phyloP scores from a whole-genome alignment of 192 early-diverging fungal genomes.

The Coemansia aciculifera region DNA sequence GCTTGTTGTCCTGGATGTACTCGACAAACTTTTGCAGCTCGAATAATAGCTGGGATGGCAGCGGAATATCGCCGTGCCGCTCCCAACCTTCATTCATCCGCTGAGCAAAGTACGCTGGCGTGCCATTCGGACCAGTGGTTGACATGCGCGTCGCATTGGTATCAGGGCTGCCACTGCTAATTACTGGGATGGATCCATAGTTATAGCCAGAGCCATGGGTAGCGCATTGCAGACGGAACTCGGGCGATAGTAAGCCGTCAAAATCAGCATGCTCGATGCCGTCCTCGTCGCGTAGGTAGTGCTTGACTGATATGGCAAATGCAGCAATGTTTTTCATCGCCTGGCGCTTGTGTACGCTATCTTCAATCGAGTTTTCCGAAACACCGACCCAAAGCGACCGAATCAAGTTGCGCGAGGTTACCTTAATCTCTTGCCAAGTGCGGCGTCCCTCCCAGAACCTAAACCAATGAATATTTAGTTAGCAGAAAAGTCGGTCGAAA shows the following conservation, averaged over 20 bases:
- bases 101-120: constrained; percentile 20
- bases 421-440: constrained; percentile 72
- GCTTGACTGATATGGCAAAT: constrained; percentile 78
- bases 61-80: constrained; percentile 24
- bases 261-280: constrained; percentile 70
- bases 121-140: constrained; percentile 11
- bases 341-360: constrained; percentile 57
- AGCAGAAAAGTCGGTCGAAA: neutral
- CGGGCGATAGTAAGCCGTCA: constrained; percentile 57
- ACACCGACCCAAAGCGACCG: constrained; percentile 76
- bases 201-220: constrained; percentile 24
- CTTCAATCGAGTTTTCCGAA: constrained; percentile 57
- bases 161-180: neutral
- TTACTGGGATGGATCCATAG: constrained; percentile 35
- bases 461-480: neutral
- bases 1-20: constrained; percentile 52
- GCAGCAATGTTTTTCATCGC: constrained; percentile 80
- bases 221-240: constrained; percentile 46
- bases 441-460: constrained; percentile 77
- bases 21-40: constrained; percentile 62
- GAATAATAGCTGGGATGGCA: constrained; percentile 63
- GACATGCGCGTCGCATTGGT: constrained; percentile 2
- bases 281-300: constrained; percentile 78
- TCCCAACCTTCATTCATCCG: constrained; percentile 40
- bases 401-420: constrained; percentile 72